Base-by-base conservation (phyloP, 2,329 filamentous ascomycete species). In the Coniella vitis region DNA sequence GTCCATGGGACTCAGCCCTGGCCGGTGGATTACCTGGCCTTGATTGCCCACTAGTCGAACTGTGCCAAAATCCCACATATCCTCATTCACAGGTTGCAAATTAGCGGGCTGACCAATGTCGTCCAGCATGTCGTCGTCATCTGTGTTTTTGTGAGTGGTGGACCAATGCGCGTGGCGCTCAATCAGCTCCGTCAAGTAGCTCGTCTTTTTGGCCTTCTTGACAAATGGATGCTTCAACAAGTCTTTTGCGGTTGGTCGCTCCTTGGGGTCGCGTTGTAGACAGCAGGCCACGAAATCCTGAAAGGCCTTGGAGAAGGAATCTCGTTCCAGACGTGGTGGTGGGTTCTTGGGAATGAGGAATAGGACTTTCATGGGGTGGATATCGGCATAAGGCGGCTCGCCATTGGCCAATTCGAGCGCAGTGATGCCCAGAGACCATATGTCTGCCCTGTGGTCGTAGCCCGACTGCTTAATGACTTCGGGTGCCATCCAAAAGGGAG, bases 401-500 rank as follows among this genome's bases (percentile, higher is more conserved):
- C 91, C 90, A 54, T 88, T 86, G 47, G 91, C 91, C 55, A 97
- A 69, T 65, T 96, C 91, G 37, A 97, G 78, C 2, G 91, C 90
- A 1, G 91, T 96, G 63, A 96, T 96, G 35, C 91, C 91, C 16
- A 96, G 73, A 2, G 91, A 96, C 91, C 91, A 97, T 51, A 97
- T 95, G 63, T 97, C 91, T 38, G 91, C 91, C 70, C 96, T 96
- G 70, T 95, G 89, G 66, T 96, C 91, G 71, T 97, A 96, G 42
- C 91, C 91, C 50, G 90, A 95, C 66, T 98, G 91, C 70, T 95
- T 95, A 67, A 98, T 98, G 48, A 97, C 91, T 69, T 98, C 91
- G 10, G 91, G 91, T 3, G 93, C 91, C 91, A 98, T 98, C 93
- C 93, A 98, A 65, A 97, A 98, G 1, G 93, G 91, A 0, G 91